These are phyloP conservation scores for Gliomastix tumulicola DNA, from an alignment of 2,329 filamentous ascomycete genomes.

Conservation along the genomic window DNA sequence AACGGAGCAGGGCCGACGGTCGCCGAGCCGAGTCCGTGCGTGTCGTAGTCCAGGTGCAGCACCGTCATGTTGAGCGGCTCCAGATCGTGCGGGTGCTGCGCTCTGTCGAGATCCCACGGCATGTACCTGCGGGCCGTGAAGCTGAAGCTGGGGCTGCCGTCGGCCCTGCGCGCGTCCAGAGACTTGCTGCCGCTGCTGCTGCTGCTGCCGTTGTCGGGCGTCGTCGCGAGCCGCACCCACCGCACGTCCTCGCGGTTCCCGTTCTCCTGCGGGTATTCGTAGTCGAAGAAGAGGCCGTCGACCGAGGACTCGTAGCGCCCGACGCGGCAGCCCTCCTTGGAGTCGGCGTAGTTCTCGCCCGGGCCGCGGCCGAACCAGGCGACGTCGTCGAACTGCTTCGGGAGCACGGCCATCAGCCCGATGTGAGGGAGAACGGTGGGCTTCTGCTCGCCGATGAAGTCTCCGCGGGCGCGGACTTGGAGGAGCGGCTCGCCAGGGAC, in stretches of 20 bases:
- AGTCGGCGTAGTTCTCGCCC: conserved; percentile 44
- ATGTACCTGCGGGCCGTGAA: conserved; percentile 37
- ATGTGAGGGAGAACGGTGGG: conserved; percentile 30
- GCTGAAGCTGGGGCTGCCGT: conserved; percentile 7
- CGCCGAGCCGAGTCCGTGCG: conserved; percentile 35
- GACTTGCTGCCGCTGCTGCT: conserved; percentile 8
- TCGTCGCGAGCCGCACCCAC: conserved; percentile 25
- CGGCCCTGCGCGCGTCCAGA: conserved; percentile 5
- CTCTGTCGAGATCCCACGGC: conserved; percentile 24
- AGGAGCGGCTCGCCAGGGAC: not conserved
- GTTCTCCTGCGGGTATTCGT: conserved; percentile 47
- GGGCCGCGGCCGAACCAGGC: conserved; percentile 46
- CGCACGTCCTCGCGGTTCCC: conserved; percentile 42
- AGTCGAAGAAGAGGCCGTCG: conserved; percentile 34
- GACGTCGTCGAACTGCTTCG: conserved; percentile 9
- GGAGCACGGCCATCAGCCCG: conserved; percentile 34
- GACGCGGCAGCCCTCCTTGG: conserved; percentile 34
- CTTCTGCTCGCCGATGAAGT: conserved; percentile 1
- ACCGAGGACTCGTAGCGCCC: conserved; percentile 26
- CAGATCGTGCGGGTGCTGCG: conserved; percentile 41
- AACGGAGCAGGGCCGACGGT: conserved; percentile 30
- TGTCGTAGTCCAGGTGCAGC: conserved; percentile 30
- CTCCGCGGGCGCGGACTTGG: not conserved
- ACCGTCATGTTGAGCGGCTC: conserved; percentile 28
- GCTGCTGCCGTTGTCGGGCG: conserved; percentile 1